Base-by-base conservation (phyloP, 2,329 filamentous ascomycete species). In the Beauveria brongniartii region DNA sequence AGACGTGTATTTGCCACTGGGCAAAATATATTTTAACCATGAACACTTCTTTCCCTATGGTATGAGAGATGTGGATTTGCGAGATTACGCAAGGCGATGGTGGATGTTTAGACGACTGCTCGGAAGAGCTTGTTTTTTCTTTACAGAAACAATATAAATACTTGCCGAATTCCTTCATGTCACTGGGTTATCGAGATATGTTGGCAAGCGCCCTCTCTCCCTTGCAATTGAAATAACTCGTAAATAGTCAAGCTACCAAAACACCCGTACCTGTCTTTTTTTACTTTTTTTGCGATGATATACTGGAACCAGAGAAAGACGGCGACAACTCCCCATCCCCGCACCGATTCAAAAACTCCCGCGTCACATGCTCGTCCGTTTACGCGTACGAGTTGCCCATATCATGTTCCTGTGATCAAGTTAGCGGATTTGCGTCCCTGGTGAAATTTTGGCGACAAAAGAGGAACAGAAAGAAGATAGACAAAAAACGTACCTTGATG, bases 401-500 rank as follows among this genome's bases (percentile, higher is more conserved):
- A 67, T 86, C 82, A 68, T 88, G 85, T 72, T 88, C 85, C 85
- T 87, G 22, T 48, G 14, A 20, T 34, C 14, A 43, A 14, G 54
- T 59, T 56, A 50, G 41, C 9, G 50, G 12, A 56, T 56, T 34
- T 59, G 52, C n/a, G 16, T 30, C n/a, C 34, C 24, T 0, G 16
- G 22, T 16, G 16, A 3, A 16, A 22, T 7, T 14, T n/a, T 14
- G 8, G 14, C 3, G 28, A 12, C 10, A 28, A 18, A 10, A 12
- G n/a, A 47, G 12, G 8, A 10, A 43, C n/a, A 24, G 2, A 14
- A 24, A 14, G 9, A 22, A 46, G 2, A 43, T 2, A 18, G 8
- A 30, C 1, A 37, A 16, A 12, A 30, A 10, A 16, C 28, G 12
- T 68, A 84, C 92, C 85, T 96, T 96, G 72, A 97, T 82, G 77